Evolutionary conservation across 73 alveolate genomes (phyloP), one percentile per base, ranked within the genome.

Genomic region (Paramecium octaurelia): DNA sequence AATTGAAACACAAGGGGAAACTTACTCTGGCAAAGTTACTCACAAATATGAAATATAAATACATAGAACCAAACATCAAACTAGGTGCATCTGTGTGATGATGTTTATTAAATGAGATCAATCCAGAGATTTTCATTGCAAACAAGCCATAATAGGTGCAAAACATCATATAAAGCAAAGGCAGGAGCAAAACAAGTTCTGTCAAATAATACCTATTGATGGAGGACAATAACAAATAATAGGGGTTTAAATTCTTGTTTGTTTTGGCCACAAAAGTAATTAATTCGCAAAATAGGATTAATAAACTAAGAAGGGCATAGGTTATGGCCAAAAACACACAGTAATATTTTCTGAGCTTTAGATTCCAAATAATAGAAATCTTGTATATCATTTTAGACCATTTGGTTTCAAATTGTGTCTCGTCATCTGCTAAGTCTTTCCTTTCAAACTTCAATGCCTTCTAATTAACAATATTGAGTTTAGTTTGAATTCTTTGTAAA

Each of bases 81-180:
- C 93, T 87, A 34, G 93, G 93, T 14, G 93, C 93, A 87, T 87
- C 93, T 34, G 93, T 87, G 42, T 87, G 85, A 48, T 87, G 93
- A 68, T 87, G 59, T 68, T 60, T 60, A 87, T 87, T 64, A n/a
- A 87, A 48, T 21, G 88, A 73, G 23, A 87, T 64, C 8, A 87
- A 27, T 12, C 86, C 86, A 4, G 93, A 73, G 8, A 87, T 64
- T 40, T 87, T 87, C 46, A 87, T 58, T 14, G 83, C 44, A 77
- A 87, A 87, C 42, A 87, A 43, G 6, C 93, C 86, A 38, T 64
- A 87, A 60, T 87, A 87, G 2, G 85, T 77, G 24, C 93, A 87
- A 60, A 87, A 87, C 83, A 77, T 87, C 60, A 87, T 87, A 27
- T 87, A 87, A 2, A 54, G 29, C 29, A 87, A 38, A 21, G 93